Base-by-base conservation (phyloP, 2,329 filamentous ascomycete genomes). In the Sporothrix protearum region DNA sequence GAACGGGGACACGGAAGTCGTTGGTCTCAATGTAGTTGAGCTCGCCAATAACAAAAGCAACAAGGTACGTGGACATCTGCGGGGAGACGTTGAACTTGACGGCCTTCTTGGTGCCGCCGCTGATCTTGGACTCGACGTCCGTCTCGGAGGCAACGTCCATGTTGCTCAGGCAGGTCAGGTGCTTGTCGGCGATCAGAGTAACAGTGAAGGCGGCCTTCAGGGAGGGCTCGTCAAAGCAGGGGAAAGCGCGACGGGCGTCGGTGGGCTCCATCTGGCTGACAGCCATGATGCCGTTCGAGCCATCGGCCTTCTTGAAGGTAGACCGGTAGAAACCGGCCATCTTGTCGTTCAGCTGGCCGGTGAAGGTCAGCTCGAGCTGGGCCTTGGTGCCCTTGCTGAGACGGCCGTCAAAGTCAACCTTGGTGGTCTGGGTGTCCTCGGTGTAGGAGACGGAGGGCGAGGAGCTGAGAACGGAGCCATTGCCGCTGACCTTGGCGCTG, bases 211-310 rank as follows among this genome's bases (percentile, higher is more conserved):
- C 91, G 51, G 95, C 93, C 85, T 98, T 98, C 76, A 98, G 86
- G 33, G 93, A 91, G 36, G 95, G 95, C 84, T 98, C 96, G 79
- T 98, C 95, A 80, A 97, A 97, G 83, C 95, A 97, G 57, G 95
- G 95, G 83, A 98, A 97, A 7, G 95, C 94, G 76, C 94, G 88
- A 77, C 95, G 89, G 74, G 93, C 94, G 83, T 98, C 95, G 16
- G 95, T 97, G 51, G 95, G 91, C 84, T 98, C 95, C 92, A 98
- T 97, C 85, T 98, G 95, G 22, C 93, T 93, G 33, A 94, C 95
- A 36, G 94, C 95, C 78, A 98, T 86, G 79, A 94, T 91, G 76
- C 92, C 92, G 72, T 91, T 89, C 73, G 88, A 88, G 51, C 95
- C 95, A 78, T 96, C 89, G 66, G 88, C 82, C 73, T 89, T 90